Percentiles rank a stretch among this genome's conserved stretches.
These are phyloP conservation scores for Lycium barbarum DNA, from an alignment of 257 asterid species.

Conservation along the genomic window DNA sequence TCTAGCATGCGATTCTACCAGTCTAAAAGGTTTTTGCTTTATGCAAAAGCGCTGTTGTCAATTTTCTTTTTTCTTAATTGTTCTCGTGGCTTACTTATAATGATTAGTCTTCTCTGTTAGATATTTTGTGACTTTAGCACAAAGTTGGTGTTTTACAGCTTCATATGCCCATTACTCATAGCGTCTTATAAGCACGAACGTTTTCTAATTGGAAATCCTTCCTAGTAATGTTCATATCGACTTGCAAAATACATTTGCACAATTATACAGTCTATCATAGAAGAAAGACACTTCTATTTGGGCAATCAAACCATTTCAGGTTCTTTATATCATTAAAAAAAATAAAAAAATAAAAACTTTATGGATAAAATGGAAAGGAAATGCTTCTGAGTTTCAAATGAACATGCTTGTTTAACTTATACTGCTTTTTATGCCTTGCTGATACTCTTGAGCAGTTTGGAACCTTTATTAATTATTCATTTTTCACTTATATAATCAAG, in stretches of 20 bases:
- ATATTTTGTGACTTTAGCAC: neutral
- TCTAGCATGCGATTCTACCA: conserved; percentile 6
- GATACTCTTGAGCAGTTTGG: conserved; percentile 1
- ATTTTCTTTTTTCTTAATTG: neutral
- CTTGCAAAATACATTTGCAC: neutral
- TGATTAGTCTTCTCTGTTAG: neutral
- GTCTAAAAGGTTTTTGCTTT: neutral
- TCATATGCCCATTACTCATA: neutral
- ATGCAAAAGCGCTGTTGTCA: neutral
- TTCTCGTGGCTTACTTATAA: neutral
- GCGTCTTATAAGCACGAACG: neutral
- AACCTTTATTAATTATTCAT: neutral
- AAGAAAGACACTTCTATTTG: neutral
- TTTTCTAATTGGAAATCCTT: neutral
- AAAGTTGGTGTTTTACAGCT: too few relatives aligned
- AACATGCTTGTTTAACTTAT: neutral
- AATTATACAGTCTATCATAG: neutral
- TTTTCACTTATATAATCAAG: conserved; percentile 1
- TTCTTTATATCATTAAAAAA: neutral
- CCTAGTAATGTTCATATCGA: neutral
- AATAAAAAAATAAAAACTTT: neutral
- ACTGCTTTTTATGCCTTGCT: neutral
- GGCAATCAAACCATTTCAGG: neutral
- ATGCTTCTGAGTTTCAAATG: conserved; percentile 2
- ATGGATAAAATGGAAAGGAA: neutral